phyloP scores from a whole-genome alignment of 441 rosid species.

The Populus hybrid region DNA sequence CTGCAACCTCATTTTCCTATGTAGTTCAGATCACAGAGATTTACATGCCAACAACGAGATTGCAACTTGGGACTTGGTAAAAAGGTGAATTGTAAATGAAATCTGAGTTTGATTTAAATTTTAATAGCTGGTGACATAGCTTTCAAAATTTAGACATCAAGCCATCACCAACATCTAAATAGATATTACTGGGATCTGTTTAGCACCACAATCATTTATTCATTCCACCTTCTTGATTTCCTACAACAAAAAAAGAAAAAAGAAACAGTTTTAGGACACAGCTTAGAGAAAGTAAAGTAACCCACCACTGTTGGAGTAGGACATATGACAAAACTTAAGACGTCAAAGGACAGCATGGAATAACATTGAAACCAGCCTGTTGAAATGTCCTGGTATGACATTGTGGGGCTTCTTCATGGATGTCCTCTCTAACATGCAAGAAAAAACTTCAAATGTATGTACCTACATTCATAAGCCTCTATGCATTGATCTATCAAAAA shows the following conservation, averaged over 20 bases:
- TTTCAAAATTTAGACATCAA: not conserved
- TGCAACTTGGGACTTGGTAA: conserved; percentile 23
- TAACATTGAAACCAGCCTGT: not conserved
- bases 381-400: not conserved
- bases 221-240: not conserved
- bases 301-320: not conserved
- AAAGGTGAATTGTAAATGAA: conserved; percentile 32
- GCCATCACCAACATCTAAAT: not conserved
- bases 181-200: not conserved
- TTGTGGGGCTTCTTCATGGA: not conserved
- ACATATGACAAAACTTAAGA: not conserved
- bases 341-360: not conserved
- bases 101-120: conserved; percentile 20
- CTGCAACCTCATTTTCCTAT: conserved; percentile 25
- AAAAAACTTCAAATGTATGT: not conserved
- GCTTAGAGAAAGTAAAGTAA: not conserved
- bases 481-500: no score
- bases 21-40: conserved; percentile 20
- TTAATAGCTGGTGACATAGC: not conserved
- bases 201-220: not conserved
- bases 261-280: not conserved
- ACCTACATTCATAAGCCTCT: no score
- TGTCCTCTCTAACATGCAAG: not conserved
- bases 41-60: conserved; percentile 22
- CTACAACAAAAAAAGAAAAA: no score